A percentile compares a stretch with the other conserved stretches of the same genome.
Evolutionary conservation across 177 flowering plant species (phyloP).

Genomic region (Tripterygium wilfordii): DNA sequence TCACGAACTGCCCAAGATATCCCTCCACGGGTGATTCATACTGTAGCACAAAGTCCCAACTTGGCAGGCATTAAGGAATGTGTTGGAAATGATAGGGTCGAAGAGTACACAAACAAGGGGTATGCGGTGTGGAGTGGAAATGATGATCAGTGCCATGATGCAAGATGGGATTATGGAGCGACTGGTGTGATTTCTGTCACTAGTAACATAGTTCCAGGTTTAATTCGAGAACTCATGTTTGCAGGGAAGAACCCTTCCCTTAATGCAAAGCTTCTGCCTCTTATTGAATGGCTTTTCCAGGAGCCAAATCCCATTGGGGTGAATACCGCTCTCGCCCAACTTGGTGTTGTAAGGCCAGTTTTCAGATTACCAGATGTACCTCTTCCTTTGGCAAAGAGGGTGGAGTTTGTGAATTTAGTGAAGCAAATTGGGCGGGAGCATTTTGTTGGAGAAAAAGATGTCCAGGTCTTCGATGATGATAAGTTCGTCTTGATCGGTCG

Average conservation of each 20-base stretch:
- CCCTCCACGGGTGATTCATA: conserved; percentile 58
- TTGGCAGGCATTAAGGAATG: conserved; percentile 89
- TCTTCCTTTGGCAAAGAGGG: conserved; percentile 52
- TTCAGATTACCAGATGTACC: conserved; percentile 81
- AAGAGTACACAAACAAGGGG: conserved; percentile 52
- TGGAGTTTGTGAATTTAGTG: conserved; percentile 69
- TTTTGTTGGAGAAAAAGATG: conserved; percentile 71
- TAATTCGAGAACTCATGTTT: conserved; percentile 63
- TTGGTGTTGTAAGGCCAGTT: conserved; percentile 76
- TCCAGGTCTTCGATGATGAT: conserved; percentile 68
- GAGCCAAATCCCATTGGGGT: conserved; percentile 85
- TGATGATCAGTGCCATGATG: conserved; percentile 82
- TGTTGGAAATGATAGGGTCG: conserved; percentile 59
- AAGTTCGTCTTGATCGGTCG: conserved; percentile 63
- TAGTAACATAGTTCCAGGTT: conserved; percentile 76
- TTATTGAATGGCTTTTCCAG: conserved; percentile 63
- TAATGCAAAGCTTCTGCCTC: conserved; percentile 55
- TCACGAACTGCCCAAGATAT: conserved; percentile 81
- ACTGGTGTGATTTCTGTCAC: conserved; percentile 77
- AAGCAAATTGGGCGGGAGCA: conserved; percentile 64
- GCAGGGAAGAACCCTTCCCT: conserved; percentile 50
- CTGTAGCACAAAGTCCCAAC: conserved; percentile 48
- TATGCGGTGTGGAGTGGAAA: conserved; percentile 89
- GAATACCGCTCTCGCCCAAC: conserved; percentile 78
- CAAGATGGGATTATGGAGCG: conserved; percentile 74